Conservation (phyloP, 2,329 filamentous ascomycete species). For the Penicillium occitanis region DNA sequence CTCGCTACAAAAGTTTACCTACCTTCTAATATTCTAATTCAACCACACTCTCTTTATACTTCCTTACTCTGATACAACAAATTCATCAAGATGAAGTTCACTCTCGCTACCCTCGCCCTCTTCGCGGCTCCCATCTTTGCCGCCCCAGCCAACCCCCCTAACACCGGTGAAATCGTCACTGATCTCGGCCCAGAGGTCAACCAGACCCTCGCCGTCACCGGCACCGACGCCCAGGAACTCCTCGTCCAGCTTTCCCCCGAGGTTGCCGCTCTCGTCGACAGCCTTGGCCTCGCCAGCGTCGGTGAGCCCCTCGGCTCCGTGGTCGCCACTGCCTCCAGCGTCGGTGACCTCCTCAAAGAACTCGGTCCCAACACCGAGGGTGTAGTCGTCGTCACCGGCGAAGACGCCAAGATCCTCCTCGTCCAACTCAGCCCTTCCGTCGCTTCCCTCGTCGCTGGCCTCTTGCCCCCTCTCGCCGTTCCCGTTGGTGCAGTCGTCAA, state of each 20-base stretch:
- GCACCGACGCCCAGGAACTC: constrained; percentile 30
- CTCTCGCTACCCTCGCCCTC: constrained; percentile 12
- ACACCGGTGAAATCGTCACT: constrained; percentile 33
- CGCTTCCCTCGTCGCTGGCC: constrained; percentile 30
- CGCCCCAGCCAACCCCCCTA: constrained; percentile 21
- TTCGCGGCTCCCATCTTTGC: constrained; percentile 18
- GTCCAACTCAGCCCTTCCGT: constrained; percentile 33
- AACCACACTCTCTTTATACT: background rate
- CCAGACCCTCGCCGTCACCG: constrained; percentile 33
- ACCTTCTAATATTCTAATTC: background rate
- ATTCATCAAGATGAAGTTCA: constrained; percentile 19
- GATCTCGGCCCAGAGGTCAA: constrained; percentile 33
- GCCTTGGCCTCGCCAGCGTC: constrained; percentile 31
- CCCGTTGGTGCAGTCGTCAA: constrained; percentile 32
- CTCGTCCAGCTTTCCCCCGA: constrained; percentile 35
- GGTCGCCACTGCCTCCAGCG: constrained; percentile 29
- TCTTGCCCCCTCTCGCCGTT: constrained; percentile 33
- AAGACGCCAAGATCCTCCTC: constrained; percentile 33
- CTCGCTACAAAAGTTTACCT: background rate
- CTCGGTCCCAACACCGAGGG: constrained; percentile 28
- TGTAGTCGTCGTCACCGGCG: constrained; percentile 33
- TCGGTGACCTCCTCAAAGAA: constrained; percentile 31
- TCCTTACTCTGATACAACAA: background rate
- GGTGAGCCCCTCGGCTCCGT: constrained; percentile 30
- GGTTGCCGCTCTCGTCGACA: constrained; percentile 30